Evolutionary conservation across 75 land plant species (phyloP).

Genomic region (Cupressus sempervirens): DNA sequence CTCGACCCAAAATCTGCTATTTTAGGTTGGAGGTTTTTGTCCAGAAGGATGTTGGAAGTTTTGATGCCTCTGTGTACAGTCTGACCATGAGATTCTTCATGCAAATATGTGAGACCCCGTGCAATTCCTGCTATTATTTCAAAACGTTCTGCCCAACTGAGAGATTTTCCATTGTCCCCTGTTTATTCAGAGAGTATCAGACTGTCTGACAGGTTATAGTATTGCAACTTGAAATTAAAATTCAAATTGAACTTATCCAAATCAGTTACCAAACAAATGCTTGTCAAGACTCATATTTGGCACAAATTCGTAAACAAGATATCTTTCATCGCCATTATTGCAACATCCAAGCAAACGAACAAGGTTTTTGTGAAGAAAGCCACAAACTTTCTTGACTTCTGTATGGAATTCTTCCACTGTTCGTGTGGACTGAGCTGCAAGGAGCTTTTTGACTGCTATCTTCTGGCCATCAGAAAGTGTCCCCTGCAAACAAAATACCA

Average conservation of each 20-base stretch:
- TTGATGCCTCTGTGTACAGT: constrained; percentile 49
- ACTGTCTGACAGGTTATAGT: too few species aligned
- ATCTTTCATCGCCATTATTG: neutral
- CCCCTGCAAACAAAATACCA: neutral
- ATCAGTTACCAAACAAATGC: neutral
- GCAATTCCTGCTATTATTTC: constrained; percentile 33
- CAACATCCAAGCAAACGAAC: constrained; percentile 4
- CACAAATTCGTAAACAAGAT: constrained; percentile 11
- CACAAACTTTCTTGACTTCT: neutral
- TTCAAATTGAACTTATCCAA: neutral
- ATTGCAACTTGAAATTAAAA: neutral
- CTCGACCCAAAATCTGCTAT: constrained; percentile 30
- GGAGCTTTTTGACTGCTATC: neutral
- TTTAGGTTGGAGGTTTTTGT: constrained; percentile 24
- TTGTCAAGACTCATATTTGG: neutral
- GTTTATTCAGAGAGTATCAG: neutral
- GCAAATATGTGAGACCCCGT: constrained; percentile 34
- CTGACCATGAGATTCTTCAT: constrained; percentile 22
- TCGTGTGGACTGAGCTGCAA: neutral
- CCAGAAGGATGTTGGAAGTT: constrained; percentile 36
- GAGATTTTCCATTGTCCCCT: neutral
- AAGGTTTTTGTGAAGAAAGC: neutral
- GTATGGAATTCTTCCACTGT: neutral
- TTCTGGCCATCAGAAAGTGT: neutral
- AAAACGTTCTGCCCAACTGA: constrained; percentile 26